Percentiles rank a stretch among this genome's conserved stretches.
Conservation (phyloP, 2,329 filamentous ascomycete species). For the Neurospora sp. region DNA sequence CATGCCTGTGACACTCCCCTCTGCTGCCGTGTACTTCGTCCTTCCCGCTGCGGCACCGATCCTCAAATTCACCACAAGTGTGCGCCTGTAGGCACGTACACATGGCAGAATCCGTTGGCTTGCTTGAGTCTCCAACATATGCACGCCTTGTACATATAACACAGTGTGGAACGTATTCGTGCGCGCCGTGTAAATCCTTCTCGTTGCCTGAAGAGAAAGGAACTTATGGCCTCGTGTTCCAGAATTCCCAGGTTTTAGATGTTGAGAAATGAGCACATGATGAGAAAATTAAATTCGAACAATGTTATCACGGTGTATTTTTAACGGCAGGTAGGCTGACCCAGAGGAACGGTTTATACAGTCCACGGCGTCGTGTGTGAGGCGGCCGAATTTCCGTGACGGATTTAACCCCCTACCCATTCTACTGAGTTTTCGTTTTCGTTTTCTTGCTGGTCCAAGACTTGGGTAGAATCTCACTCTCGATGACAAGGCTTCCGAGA, state of each 20-base stretch:
- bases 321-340: not conserved
- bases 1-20: not conserved
- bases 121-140: not conserved
- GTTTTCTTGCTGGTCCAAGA: conserved; percentile 20
- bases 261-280: not conserved
- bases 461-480: conserved; percentile 42
- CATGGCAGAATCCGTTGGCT: not conserved
- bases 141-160: not conserved
- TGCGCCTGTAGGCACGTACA: not conserved
- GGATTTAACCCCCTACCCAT: not conserved
- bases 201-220: not conserved
- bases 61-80: not conserved
- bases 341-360: not conserved
- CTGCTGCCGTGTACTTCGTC: not conserved
- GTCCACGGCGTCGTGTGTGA: not conserved
- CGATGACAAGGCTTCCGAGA: conserved; percentile 54
- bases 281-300: not conserved
- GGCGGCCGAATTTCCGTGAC: not conserved
- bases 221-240: not conserved
- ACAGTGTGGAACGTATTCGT: not conserved
- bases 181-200: not conserved
- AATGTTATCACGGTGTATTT: not conserved
- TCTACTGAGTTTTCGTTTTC: conserved; percentile 31
- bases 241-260: not conserved
- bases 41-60: not conserved